Base-by-base conservation (phyloP, 305 asterid genomes). In the Fraxinus sp. region DNA sequence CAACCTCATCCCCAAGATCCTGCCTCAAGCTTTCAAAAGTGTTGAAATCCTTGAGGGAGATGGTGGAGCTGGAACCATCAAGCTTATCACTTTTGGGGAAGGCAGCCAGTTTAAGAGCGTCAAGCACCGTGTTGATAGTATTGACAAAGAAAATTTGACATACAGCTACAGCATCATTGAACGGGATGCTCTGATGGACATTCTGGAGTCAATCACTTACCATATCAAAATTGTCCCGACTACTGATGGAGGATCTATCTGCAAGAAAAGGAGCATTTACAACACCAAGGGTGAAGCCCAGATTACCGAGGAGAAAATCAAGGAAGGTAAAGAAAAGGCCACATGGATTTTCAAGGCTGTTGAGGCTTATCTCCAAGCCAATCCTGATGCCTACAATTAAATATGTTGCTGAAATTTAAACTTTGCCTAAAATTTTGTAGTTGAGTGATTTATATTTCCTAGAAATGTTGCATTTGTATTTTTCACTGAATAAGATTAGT, bases 341-440 rank as follows among this genome's bases (percentile, higher is more conserved):
- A 0, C 4, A 8, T 81, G 49, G 18, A 80, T 88, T 80, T 75
- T 87, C 79, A 87, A 87, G 79, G 87, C 86, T 3, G 62, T 87
- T 14, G 87, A 87, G 76, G 84, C 79, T 1, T 75, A 86, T 83
- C 81, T 86, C 41, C 72, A 68, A 2, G 88, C 85, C 1, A 85
- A 87, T 64, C 89, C 87, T 10, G 80, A 72, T 6, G 6, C 35
- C 35, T 86, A 81, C 32, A 57, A 70, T 22, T 76, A 28, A 77
- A 14, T 1, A 62, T 62, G 32, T 9, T 62, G 71, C 71, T 8
- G 71, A 24, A 62, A 62, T 55, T 59, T n/a, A 59, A 9, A 59
- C 70, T 57, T 57, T 20, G 62, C 62, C 62, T 52, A 52, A 52
- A 52, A 55, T 55, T 0, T 55, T 55, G 6, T 18, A n/a, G 24